Conservation (phyloP, 169 alveolate genomes). For the Plasmodium blacklocki region DNA sequence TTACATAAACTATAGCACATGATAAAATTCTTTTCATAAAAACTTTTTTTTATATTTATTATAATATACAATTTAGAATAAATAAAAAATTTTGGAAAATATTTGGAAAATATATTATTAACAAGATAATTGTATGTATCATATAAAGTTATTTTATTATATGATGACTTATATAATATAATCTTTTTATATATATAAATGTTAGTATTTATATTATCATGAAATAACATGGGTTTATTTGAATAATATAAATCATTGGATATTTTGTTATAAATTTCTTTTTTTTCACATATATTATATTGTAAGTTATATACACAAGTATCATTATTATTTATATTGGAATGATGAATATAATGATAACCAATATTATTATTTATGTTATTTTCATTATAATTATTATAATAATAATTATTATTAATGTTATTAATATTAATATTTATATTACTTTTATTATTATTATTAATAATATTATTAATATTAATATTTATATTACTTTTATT, state of each 20-base stretch:
- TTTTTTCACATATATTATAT: not conserved
- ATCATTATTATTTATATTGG: not conserved
- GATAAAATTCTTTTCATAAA: slow-evolving; percentile 56
- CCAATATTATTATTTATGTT: not conserved
- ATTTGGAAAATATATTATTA: slow-evolving; percentile 44
- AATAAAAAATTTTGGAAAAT: slow-evolving; percentile 68
- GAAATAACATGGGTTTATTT: not conserved
- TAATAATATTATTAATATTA: too few relatives aligned
- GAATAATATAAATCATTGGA: not conserved
- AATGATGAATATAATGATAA: not conserved
- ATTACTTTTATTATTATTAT: too few relatives aligned
- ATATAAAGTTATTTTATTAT: slow-evolving; percentile 49
- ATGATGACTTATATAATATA: slow-evolving; percentile 29
- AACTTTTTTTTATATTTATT: slow-evolving; percentile 68
- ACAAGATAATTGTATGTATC: slow-evolving; percentile 37
- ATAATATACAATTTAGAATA: slow-evolving; percentile 55
- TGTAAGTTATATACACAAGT: not conserved
- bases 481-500: too few relatives aligned
- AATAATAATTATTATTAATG: too few relatives aligned
- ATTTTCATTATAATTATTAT: not conserved
- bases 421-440: too few relatives aligned
- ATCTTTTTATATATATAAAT: slow-evolving; percentile 30
- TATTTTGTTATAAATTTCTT: not conserved
- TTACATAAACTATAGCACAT: slow-evolving; percentile 69
- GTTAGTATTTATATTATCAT: not conserved